A percentile compares a stretch with the other conserved stretches of the same genome.
Conservation (phyloP, 2,329 filamentous ascomycete species). For the Dothidotthia symphoricarpi region DNA sequence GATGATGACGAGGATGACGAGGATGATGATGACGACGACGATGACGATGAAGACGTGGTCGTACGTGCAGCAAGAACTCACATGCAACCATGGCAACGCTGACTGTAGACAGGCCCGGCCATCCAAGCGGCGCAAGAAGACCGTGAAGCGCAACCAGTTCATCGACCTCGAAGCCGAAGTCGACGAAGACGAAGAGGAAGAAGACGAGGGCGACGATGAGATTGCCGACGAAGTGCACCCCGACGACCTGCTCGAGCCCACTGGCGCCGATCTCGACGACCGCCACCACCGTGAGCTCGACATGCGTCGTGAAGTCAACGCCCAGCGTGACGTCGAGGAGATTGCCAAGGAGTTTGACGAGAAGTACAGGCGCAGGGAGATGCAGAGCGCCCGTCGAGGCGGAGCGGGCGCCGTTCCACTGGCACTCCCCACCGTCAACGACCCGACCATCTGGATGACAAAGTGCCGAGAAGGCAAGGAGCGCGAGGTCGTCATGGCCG, state of each 20-base stretch:
- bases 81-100: constrained; percentile 9
- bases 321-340: constrained; percentile 89
- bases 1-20: constrained; percentile 54
- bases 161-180: constrained; percentile 98
- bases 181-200: constrained; percentile 81
- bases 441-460: constrained; percentile 93
- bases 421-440: constrained; percentile 86
- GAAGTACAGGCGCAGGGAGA: constrained; percentile 73
- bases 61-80: constrained; percentile 15
- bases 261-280: constrained; percentile 80
- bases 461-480: constrained; percentile 95
- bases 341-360: constrained; percentile 79
- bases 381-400: constrained; percentile 32
- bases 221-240: constrained; percentile 88
- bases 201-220: constrained; percentile 76
- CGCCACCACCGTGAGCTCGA: constrained; percentile 92
- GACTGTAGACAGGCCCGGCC: constrained; percentile 60
- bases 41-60: constrained; percentile 57
- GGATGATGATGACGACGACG: constrained; percentile 62
- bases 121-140: constrained; percentile 73
- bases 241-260: constrained; percentile 79
- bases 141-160: constrained; percentile 72
- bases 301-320: constrained; percentile 80
- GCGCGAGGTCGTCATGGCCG: constrained; percentile 80
- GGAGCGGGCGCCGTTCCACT: constrained; percentile 48